These are phyloP conservation scores for Diaporthe citri DNA, from an alignment of 2,329 filamentous ascomycete species.

Conservation along the genomic window DNA sequence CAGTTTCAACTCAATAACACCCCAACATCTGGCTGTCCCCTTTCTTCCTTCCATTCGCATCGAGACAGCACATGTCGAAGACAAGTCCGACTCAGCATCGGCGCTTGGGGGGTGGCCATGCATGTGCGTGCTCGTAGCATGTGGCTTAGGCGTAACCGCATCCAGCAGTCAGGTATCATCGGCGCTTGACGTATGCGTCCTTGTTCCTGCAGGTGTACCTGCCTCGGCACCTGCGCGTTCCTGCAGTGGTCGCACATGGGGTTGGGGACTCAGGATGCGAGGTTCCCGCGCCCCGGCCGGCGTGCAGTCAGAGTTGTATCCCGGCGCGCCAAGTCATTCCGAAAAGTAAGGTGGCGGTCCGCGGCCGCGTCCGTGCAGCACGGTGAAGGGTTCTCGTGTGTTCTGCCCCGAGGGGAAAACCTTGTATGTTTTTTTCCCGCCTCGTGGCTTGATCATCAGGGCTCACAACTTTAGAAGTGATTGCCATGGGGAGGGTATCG, in stretches of 20 bases:
- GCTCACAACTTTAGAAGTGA: not conserved
- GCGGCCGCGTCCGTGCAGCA: not conserved
- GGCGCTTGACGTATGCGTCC: not conserved
- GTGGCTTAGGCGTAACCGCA: not conserved
- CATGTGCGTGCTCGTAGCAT: not conserved
- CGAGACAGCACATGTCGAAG: not conserved
- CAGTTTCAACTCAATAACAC: too few species aligned
- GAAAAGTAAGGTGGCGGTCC: not conserved
- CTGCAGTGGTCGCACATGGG: not conserved
- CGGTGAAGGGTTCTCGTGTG: constrained; percentile 12
- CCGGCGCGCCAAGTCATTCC: not conserved
- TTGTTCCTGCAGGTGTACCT: constrained; percentile 19
- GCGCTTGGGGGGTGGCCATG: not conserved
- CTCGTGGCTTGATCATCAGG: too few species aligned
- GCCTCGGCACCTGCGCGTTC: constrained; percentile 6
- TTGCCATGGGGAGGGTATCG: too few species aligned
- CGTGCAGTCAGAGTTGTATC: constrained; percentile 6
- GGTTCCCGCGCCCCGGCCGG: constrained; percentile 1
- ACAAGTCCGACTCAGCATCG: not conserved
- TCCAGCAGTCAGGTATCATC: not conserved
- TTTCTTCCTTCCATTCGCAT: not conserved
- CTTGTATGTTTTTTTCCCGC: not conserved
- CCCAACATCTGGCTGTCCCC: not conserved
- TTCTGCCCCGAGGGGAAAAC: not conserved
- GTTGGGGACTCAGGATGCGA: not conserved